These are phyloP conservation scores for Orbilia blumenaviensis DNA, from an alignment of 2,329 filamentous ascomycete species.

Conservation along the genomic window DNA sequence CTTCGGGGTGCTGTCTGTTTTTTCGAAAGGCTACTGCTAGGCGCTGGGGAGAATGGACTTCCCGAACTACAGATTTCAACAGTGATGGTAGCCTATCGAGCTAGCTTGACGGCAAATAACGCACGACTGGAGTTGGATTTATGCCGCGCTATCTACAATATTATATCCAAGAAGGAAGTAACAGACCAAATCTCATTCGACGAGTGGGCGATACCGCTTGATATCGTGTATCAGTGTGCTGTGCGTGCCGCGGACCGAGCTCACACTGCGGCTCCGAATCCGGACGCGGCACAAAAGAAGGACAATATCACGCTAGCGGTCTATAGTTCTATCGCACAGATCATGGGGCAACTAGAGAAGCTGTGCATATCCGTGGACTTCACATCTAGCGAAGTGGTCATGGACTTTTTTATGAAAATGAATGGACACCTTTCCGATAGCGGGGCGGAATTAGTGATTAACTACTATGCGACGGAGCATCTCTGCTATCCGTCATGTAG, in stretches of 20 bases:
- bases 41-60: conserved; percentile 64
- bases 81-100: conserved; percentile 57
- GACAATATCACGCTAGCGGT: conserved; percentile 51
- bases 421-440: conserved; percentile 72
- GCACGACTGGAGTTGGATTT: conserved; percentile 58
- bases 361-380: conserved; percentile 64
- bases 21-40: conserved; percentile 71
- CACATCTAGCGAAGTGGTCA: conserved; percentile 72
- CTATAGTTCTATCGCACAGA: conserved; percentile 60
- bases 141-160: conserved; percentile 58
- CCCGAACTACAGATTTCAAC: conserved; percentile 58
- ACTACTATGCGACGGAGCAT: conserved; percentile 74
- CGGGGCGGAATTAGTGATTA: conserved; percentile 71
- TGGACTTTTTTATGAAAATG: conserved; percentile 73
- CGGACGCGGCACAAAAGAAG: conserved; percentile 32
- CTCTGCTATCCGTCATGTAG: conserved; percentile 76
- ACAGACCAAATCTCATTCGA: conserved; percentile 57
- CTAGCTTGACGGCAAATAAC: conserved; percentile 58
- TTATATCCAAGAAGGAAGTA: conserved; percentile 56
- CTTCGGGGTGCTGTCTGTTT: conserved; percentile 72
- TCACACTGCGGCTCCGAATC: conserved; percentile 52
- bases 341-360: conserved; percentile 65
- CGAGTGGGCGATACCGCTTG: conserved; percentile 57
- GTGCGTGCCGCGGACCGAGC: conserved; percentile 52
- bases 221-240: conserved; percentile 58